Percentiles rank a stretch among this genome's conserved stretches.
phyloP scores from a whole-genome alignment of 2,329 filamentous ascomycete genomes.

The Decorospora gaudefroyi region DNA sequence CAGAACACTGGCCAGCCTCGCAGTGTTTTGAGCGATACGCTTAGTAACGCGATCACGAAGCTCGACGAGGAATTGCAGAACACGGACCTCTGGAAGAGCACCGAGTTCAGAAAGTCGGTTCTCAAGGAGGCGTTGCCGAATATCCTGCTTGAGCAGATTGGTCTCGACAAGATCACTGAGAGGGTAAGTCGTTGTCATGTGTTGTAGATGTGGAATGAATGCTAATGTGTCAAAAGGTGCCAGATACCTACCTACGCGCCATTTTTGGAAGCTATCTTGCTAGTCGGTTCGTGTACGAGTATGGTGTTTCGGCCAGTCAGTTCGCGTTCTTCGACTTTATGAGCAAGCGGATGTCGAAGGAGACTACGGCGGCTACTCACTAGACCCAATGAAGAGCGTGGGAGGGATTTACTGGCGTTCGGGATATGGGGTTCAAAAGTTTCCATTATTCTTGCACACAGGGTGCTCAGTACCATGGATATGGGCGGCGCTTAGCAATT shows the following conservation, averaged over 20 bases:
- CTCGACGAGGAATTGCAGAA: conserved; percentile 95
- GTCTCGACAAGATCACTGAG: conserved; percentile 81
- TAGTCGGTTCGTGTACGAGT: conserved; percentile 94
- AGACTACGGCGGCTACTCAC: conserved; percentile 7
- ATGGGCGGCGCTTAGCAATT: conserved; percentile 14
- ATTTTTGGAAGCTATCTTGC: conserved; percentile 97
- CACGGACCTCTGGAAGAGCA: conserved; percentile 87
- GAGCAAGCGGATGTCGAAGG: conserved; percentile 55
- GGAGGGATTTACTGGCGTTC: conserved; percentile 7
- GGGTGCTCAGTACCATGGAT: background rate
- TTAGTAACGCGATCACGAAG: conserved; percentile 91
- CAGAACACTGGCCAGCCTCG: conserved; percentile 77
- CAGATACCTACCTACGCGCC: conserved; percentile 86
- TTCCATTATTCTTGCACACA: background rate
- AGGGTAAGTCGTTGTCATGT: conserved; percentile 60
- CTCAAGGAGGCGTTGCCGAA: conserved; percentile 84
- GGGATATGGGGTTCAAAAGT: conserved; percentile 7
- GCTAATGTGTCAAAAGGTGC: conserved; percentile 61
- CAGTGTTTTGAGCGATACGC: conserved; percentile 86
- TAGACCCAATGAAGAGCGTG: conserved; percentile 1
- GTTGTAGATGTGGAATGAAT: background rate
- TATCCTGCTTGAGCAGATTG: conserved; percentile 84
- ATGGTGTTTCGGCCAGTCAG: conserved; percentile 88
- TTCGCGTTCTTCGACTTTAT: conserved; percentile 97
- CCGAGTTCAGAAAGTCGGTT: conserved; percentile 75